Base-by-base conservation (phyloP, 306 rosid species). In the Urtica urens region DNA sequence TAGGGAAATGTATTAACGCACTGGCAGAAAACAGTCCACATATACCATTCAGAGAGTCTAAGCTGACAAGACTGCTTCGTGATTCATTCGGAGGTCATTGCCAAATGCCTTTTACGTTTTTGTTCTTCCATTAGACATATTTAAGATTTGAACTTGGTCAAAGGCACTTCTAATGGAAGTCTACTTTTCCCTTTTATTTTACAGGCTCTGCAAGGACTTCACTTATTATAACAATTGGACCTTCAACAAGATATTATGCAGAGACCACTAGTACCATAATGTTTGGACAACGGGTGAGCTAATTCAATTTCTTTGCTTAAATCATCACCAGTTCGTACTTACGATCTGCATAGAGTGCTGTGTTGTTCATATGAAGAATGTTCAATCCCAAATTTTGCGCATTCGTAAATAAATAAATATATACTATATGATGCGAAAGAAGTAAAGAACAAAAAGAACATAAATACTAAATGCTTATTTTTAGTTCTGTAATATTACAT, bases 11-110 rank as follows among this genome's bases (percentile, higher is more conserved):
- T 65, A 80, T 80, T 61, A 80, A 80, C 69, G 88, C 88, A 29
- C 70, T 80, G 76, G 88, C 88, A 0, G 88, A 80, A 73, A 76
- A 67, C 47, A 72, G 73, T 48, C 61, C 83, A 29, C 83, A 80
- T 55, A 73, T 80, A 53, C 88, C 88, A 31, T 67, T 71, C 38
- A 76, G 88, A 67, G 88, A 76, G 61, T 76, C 88, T 47, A 80
- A 80, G 75, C 83, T 80, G 54, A 80, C 88, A 51, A 80, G 88
- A 71, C 63, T 80, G 61, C 83, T 80, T 57, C 80, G 83, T n/a
- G 88, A 76, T 64, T 80, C 88, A 41, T 80, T 80, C 64, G 88
- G 88, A 76, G 88, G 88, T 80, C 35, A 59, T 51, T 17, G 55
- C 34, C 48, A 17, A 21, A 61, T 46, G 23, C 19, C 40, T 70